Percentiles rank a stretch among this genome's conserved stretches.
phyloP scores from a whole-genome alignment of 2,329 filamentous ascomycete species.

The Cercospora sp. region DNA sequence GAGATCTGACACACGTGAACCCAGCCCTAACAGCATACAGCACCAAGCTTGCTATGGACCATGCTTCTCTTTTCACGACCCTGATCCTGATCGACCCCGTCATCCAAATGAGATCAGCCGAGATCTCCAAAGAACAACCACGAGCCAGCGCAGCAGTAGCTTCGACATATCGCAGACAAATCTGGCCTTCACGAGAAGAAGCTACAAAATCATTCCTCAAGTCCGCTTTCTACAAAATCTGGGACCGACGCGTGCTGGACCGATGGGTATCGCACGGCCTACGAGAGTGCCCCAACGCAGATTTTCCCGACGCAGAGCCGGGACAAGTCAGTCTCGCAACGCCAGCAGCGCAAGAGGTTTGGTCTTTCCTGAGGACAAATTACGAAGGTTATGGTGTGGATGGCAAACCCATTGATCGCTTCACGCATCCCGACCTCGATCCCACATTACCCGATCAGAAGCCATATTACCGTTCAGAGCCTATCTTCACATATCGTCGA shows the following conservation, averaged over 20 bases:
- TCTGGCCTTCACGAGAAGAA: slow-evolving; percentile 73
- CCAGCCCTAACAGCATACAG: slow-evolving; percentile 13
- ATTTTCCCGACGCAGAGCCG: slow-evolving; percentile 45
- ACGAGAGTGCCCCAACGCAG: slow-evolving; percentile 63
- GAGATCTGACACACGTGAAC: neutral
- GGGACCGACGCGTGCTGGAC: slow-evolving; percentile 79
- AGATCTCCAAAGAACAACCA: slow-evolving; percentile 40
- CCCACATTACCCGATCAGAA: slow-evolving; percentile 30
- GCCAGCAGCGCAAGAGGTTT: slow-evolving; percentile 83
- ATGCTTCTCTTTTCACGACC: slow-evolving; percentile 75
- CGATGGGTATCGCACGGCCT: slow-evolving; percentile 72
- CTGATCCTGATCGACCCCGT: slow-evolving; percentile 84
- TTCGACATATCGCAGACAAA: slow-evolving; percentile 72
- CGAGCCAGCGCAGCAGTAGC: slow-evolving; percentile 43
- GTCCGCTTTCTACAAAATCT: slow-evolving; percentile 74
- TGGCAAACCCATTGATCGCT: slow-evolving; percentile 36
- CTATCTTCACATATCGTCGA: slow-evolving; percentile 54
- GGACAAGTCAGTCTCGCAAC: slow-evolving; percentile 70
- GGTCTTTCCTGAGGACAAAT: slow-evolving; percentile 69
- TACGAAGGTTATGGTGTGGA: slow-evolving; percentile 38
- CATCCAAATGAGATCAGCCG: slow-evolving; percentile 56
- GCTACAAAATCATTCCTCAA: slow-evolving; percentile 68
- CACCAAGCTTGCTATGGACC: slow-evolving; percentile 68
- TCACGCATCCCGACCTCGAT: slow-evolving; percentile 48
- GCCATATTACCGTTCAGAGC: slow-evolving; percentile 69